These are phyloP conservation scores for Cladosporium sphaerospermum DNA, from an alignment of 2,329 filamentous ascomycete genomes.

Conservation along the genomic window DNA sequence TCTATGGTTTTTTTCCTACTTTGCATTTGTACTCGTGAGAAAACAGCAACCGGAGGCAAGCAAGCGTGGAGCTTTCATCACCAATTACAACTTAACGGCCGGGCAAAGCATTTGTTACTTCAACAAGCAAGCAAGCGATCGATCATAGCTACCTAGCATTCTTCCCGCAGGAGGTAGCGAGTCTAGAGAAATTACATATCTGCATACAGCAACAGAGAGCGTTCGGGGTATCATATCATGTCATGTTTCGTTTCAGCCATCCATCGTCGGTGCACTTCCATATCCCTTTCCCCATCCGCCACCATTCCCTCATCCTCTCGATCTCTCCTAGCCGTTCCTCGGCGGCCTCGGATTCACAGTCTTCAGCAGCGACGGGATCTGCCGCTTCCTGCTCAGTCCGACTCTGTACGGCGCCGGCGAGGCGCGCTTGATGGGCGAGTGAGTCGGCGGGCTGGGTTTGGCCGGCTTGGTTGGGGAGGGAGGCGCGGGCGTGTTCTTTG, in stretches of 20 bases:
- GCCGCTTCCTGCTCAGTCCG: constrained; percentile 43
- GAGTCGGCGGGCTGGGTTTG: constrained; percentile 15
- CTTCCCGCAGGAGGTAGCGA: no score
- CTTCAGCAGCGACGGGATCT: constrained; percentile 43
- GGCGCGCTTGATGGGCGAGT: constrained; percentile 23
- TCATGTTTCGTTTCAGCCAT: background rate
- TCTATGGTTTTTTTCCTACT: background rate
- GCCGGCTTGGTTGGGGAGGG: background rate
- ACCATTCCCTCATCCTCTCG: background rate
- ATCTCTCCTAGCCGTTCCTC: constrained; percentile 8
- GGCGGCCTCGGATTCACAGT: constrained; percentile 16
- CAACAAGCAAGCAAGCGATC: no score
- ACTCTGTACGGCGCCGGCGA: constrained; percentile 39
- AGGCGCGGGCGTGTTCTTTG: background rate
- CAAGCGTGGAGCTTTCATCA: no score
- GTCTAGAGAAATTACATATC: no score
- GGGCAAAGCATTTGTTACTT: no score
- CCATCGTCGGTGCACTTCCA: background rate
- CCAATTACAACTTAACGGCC: no score
- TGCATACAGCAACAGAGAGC: background rate
- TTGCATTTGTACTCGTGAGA: background rate
- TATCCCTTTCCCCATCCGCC: background rate
- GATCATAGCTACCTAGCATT: no score
- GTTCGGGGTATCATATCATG: background rate
- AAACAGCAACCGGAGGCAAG: no score